Evolutionary conservation across 176 grass and related monocot genomes (phyloP).

Genomic region (Zoysia pacifica): DNA sequence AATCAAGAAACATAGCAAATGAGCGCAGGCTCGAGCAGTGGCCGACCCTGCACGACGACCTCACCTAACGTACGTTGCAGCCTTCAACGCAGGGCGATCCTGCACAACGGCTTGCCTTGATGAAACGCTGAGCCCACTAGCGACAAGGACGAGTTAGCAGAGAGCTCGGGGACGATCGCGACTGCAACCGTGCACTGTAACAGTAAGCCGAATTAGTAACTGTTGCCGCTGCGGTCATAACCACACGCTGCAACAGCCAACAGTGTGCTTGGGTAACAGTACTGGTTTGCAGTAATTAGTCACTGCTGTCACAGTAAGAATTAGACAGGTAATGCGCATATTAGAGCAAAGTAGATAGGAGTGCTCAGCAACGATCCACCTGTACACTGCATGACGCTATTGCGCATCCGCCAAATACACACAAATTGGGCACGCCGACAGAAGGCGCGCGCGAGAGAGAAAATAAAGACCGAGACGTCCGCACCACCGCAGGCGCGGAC

Average conservation of each 20-base stretch:
- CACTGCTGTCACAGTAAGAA: not conserved
- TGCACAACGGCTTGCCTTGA: slow-evolving; percentile 39
- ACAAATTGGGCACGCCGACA: slow-evolving; percentile 23
- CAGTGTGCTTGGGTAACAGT: not conserved
- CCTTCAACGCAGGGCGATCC: slow-evolving; percentile 17
- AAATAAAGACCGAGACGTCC: not conserved
- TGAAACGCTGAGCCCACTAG: slow-evolving; percentile 26
- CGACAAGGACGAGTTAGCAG: slow-evolving; percentile 17
- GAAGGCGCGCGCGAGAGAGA: not conserved
- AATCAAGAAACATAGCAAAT: slow-evolving; percentile 46
- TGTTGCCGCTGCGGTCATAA: not conserved
- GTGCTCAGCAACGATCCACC: not conserved
- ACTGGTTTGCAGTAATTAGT: not conserved
- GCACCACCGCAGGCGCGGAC: slow-evolving; percentile 24
- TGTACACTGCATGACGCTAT: slow-evolving; percentile 2
- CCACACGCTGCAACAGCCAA: not conserved
- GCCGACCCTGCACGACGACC: slow-evolving; percentile 11
- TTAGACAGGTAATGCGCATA: not conserved
- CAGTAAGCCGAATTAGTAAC: not conserved
- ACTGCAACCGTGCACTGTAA: not conserved
- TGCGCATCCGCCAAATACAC: not conserved
- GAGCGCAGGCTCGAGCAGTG: slow-evolving; percentile 14
- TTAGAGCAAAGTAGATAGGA: not conserved
- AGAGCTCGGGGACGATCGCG: not conserved
- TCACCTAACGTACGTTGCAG: slow-evolving; percentile 36